A percentile compares a stretch with the other conserved stretches of the same genome.
Evolutionary conservation across 208 protist genomes (phyloP).

Genomic region (Leishmania lainsoni): DNA sequence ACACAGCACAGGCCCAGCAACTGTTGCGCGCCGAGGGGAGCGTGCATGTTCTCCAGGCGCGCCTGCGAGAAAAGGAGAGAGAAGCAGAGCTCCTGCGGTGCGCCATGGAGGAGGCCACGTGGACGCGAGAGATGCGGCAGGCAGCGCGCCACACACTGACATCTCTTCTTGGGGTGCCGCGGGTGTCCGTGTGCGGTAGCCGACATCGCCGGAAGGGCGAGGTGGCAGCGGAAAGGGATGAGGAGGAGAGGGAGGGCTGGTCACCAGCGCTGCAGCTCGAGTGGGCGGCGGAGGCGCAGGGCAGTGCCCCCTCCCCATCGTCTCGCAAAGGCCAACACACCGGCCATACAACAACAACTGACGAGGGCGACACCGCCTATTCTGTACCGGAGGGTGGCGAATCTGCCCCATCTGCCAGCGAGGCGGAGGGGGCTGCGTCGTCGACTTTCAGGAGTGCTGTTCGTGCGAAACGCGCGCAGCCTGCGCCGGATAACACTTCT

Average conservation of each 20-base stretch:
- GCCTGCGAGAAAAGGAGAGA: conserved; percentile 41
- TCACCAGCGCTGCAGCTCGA: conserved; percentile 16
- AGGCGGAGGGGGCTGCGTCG: not conserved
- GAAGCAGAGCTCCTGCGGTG: conserved; percentile 60
- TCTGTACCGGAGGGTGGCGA: not conserved
- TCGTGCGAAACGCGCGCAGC: not conserved
- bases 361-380: not conserved
- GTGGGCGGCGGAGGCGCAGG: conserved; percentile 6
- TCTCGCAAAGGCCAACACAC: not conserved
- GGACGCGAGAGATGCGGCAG: conserved; percentile 31
- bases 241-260: not conserved
- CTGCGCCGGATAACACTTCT: not conserved
- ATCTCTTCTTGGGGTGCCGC: conserved; percentile 24
- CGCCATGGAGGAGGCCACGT: conserved; percentile 42
- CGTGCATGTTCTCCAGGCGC: conserved; percentile 27
- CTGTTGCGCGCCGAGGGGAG: conserved; percentile 33
- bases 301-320: not conserved
- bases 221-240: conserved; percentile 9
- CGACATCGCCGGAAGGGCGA: not conserved
- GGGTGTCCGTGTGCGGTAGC: conserved; percentile 1
- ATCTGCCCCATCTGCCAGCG: not conserved
- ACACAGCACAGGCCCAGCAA: conserved; percentile 22
- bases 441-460: not conserved
- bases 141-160: conserved; percentile 25
- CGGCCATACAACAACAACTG: not conserved